Percentiles rank a stretch among this genome's conserved stretches.
These are phyloP conservation scores for Elymus sibiricus DNA, from an alignment of 176 grass and related monocot species.

Conservation along the genomic window DNA sequence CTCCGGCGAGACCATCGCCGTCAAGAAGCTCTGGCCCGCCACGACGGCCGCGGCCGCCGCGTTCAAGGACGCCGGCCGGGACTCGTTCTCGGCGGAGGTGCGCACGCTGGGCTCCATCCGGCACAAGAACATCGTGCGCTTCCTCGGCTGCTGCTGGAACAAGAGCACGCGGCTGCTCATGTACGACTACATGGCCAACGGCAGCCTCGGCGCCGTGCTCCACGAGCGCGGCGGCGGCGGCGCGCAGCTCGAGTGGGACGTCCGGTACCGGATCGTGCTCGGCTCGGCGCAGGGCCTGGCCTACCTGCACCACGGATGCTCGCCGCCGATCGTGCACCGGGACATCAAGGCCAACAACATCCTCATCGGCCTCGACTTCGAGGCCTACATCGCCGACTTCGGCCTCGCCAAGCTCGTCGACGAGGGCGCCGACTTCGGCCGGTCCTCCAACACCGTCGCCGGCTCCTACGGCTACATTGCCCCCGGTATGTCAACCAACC, in stretches of 20 bases:
- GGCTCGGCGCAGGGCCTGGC: slow-evolving; percentile 86
- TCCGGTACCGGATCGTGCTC: slow-evolving; percentile 77
- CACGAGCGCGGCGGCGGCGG: slow-evolving; percentile 65
- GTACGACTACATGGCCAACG: slow-evolving; percentile 99
- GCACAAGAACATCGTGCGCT: slow-evolving; percentile 97
- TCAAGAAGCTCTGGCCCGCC: slow-evolving; percentile 89
- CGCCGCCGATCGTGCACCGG: slow-evolving; percentile 83
- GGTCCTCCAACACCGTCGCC: slow-evolving; percentile 89
- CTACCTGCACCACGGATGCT: slow-evolving; percentile 92
- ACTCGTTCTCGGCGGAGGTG: slow-evolving; percentile 97
- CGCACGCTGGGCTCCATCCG: slow-evolving; percentile 85
- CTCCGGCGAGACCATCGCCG: slow-evolving; percentile 85
- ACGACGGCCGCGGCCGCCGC: background rate
- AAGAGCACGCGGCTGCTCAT: slow-evolving; percentile 76
- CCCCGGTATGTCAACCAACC: slow-evolving; percentile 38
- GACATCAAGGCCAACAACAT: slow-evolving; percentile 99
- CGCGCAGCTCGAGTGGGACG: slow-evolving; percentile 86
- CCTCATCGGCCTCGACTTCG: slow-evolving; percentile 89
- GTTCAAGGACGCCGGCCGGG: slow-evolving; percentile 46
- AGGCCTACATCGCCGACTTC: slow-evolving; percentile 94
- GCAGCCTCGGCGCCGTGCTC: slow-evolving; percentile 85
- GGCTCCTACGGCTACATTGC: slow-evolving; percentile 97
- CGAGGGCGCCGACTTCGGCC: slow-evolving; percentile 60
- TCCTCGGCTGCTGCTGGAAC: slow-evolving; percentile 98
- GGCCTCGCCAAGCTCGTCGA: slow-evolving; percentile 96